Evolutionary conservation across 2,329 filamentous ascomycete genomes (phyloP).

Genomic region (Fusarium subglutinans): DNA sequence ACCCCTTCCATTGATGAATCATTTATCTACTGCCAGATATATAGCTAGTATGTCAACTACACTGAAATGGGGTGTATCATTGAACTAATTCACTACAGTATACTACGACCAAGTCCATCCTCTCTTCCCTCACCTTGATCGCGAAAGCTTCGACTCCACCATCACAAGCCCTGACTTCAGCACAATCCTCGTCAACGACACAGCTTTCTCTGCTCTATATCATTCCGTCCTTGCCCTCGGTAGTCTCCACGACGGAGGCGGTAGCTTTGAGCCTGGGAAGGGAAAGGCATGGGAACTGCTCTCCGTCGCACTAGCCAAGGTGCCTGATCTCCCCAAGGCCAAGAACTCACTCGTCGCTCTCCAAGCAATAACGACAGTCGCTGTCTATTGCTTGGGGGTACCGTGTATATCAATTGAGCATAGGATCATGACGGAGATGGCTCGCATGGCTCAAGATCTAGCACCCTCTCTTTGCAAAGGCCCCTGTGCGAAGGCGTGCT

Average conservation of each 20-base stretch:
- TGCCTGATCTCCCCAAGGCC: constrained; percentile 10
- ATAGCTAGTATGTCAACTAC: constrained; percentile 2
- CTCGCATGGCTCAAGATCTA: constrained; percentile 27
- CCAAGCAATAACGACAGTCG: constrained; percentile 29
- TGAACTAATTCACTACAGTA: neutral
- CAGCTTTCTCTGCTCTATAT: constrained; percentile 30
- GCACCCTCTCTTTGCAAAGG: constrained; percentile 13
- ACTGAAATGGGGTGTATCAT: accelerated
- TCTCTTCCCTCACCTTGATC: constrained; percentile 28
- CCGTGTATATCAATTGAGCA: constrained; percentile 31
- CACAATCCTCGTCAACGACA: neutral
- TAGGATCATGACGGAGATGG: constrained; percentile 30
- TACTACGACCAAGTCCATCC: constrained; percentile 38
- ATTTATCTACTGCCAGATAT: constrained; percentile 1
- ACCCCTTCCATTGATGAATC: neutral
- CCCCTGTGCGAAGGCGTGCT: constrained; percentile 1
- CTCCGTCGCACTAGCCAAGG: constrained; percentile 17
- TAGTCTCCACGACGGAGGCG: constrained; percentile 25
- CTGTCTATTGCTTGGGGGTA: constrained; percentile 17
- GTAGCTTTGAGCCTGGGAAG: constrained; percentile 35
- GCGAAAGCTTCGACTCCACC: constrained; percentile 15
- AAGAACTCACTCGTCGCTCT: constrained; percentile 19
- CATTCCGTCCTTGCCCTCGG: constrained; percentile 32
- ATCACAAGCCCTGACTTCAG: neutral
- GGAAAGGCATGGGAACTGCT: constrained; percentile 34